Evolutionary conservation across 2,329 filamentous ascomycete genomes (phyloP), one percentile per base, ranked within the genome.

Genomic region (Passalora sequoiae): DNA sequence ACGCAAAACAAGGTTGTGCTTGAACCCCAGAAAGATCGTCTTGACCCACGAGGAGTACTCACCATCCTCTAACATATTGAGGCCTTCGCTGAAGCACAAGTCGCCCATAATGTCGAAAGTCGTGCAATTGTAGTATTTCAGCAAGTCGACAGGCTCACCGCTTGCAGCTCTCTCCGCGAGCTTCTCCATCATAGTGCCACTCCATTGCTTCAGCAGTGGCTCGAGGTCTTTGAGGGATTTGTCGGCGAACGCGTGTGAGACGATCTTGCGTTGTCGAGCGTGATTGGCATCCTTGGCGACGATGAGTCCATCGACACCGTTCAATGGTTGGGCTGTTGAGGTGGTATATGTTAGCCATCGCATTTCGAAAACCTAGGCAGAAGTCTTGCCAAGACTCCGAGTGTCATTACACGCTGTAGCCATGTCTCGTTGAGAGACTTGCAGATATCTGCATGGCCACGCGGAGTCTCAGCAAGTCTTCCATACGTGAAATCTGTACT

Each of bases 91-190:
- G 42, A 62, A 62, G 3, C 50, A 51, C 15, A 63, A 43, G 25
- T 64, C 60, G 16, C 49, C 60, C 52, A 63, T 61, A 24, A 62
- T 54, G 30, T 60, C 50, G 21, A 49, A 58, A 3, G 57, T 58
- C 2, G 55, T 61, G 40, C 53, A 61, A 49, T 60, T 62, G 49
- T 59, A 61, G 38, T 50, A 60, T 20, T 59, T 56, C 15, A 61
- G 41, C 46, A 65, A 45, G 42, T 65, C 55, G 4, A 57, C 44
- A 25, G 46, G 40, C 19, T 55, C 43, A 10, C 50, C 53, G 4
- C 30, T 42, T 6, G 31, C 29, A 2, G 51, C 50, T 30, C 38
- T 42, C 42, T 58, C 55, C 3, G 24, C 21, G 24, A 64, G 32
- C 35, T 58, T 59, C 4, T 38, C 30, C 22, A 31, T 52, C 47